Evolutionary conservation across 2,329 filamentous ascomycete species (phyloP).

Genomic region (Calonectria leucothoes): DNA sequence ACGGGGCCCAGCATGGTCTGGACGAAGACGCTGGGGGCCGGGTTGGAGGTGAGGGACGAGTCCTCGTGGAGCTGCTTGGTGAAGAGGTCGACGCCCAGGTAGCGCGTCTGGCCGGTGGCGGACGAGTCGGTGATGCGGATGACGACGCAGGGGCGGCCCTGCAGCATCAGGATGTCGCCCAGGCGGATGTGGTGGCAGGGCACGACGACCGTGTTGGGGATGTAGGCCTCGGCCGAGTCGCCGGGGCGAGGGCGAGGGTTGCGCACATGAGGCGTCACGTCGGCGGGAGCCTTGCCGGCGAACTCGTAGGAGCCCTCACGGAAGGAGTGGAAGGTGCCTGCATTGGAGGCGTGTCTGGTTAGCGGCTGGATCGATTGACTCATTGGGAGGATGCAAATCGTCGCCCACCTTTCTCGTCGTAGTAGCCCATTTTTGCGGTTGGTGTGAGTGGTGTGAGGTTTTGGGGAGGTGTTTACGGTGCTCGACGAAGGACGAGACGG

Average conservation of each 20-base stretch:
- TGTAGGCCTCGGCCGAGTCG: constrained; percentile 47
- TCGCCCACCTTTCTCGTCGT: constrained; percentile 70
- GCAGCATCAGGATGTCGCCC: constrained; percentile 97
- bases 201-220: constrained; percentile 92
- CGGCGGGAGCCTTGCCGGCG: constrained; percentile 65
- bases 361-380: constrained; percentile 15
- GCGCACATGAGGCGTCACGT: constrained; percentile 51
- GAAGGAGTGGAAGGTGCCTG: constrained; percentile 71
- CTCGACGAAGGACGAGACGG: background rate
- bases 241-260: constrained; percentile 42
- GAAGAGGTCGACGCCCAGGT: constrained; percentile 99
- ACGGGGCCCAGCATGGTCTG: constrained; percentile 99
- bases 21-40: constrained; percentile 93
- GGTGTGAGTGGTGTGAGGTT: constrained; percentile 17
- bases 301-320: constrained; percentile 67
- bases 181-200: constrained; percentile 99
- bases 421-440: constrained; percentile 73
- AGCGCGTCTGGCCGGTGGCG: constrained; percentile 98
- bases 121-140: constrained; percentile 99
- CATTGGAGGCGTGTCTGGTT: background rate
- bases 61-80: constrained; percentile 99
- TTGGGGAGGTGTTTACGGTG: background rate
- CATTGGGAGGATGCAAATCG: too few relatives aligned
- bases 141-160: constrained; percentile 99
- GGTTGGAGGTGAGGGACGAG: constrained; percentile 97